Evolutionary conservation across 306 rosid species (phyloP), one percentile per base, ranked within the genome.

Genomic region (Cicer bijugum): DNA sequence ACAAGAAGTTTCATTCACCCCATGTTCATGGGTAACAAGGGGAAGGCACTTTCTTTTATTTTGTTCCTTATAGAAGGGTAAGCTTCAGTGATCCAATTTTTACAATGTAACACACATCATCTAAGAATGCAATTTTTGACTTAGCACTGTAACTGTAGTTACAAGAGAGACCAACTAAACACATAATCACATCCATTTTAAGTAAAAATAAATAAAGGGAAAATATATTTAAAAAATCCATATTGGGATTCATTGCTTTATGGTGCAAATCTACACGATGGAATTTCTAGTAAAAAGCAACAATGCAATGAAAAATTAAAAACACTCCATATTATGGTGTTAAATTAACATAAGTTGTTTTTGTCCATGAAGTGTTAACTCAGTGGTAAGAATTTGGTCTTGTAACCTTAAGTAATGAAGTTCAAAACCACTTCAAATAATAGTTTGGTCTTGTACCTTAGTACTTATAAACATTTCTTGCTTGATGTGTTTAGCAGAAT

Each of bases 401-500:
- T 28, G 35, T 28, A 28, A 28, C 35, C 5, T 28, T 28, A 4
- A 28, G 5, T 4, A 28, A 28, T 28, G 35, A 28, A 28, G 35
- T 28, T 28, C 35, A 28, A 4, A 28, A 28, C 35, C 35, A 28
- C 35, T 28, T 28, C 5, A 28, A 3, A 4, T 28, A 28, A 28
- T 28, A 28, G 35, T 28, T 28, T 4, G 61, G 46, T 48, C 43
- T 33, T 76, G 37, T 72, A 95, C 99, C 97, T 90, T 95, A 60
- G 39, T 84, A 78, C 93, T 86, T 71, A 87, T 71, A 10, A 82
- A 78, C 80, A 67, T 74, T 48, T 88, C 89, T 35, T 78, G 84
- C 87, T 86, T 94, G 71, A 71, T 53, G 58, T 84, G 85, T 78
- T 82, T 91, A 47, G 86, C 69, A 40, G 87, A 69, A 61, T 78